Percentiles rank a stretch among this genome's conserved stretches.
These are phyloP conservation scores for Chaetomium sp. DNA, from an alignment of 2,329 filamentous ascomycete genomes.

Conservation along the genomic window DNA sequence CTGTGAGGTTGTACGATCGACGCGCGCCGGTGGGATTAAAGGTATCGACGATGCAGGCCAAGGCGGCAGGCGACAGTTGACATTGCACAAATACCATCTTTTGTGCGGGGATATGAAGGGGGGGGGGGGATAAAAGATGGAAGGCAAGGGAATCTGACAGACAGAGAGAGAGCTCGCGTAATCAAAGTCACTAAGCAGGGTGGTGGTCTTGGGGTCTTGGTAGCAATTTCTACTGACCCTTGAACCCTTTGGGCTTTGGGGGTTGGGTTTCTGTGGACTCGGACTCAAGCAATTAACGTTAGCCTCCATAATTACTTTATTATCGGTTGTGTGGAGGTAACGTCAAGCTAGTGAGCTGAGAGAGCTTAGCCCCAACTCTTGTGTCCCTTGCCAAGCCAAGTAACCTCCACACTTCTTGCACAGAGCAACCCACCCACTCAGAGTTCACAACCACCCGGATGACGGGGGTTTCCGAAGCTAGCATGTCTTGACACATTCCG, in stretches of 20 bases:
- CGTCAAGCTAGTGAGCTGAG: neutral
- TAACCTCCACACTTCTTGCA: neutral
- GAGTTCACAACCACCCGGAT: neutral
- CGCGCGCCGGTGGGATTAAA: slow-evolving; percentile 8
- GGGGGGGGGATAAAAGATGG: neutral
- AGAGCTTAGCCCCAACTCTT: neutral
- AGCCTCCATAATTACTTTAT: slow-evolving; percentile 1
- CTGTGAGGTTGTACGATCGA: slow-evolving; percentile 2
- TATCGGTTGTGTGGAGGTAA: slow-evolving; percentile 3
- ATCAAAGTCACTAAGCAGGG: neutral
- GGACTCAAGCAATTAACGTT: slow-evolving; percentile 1
- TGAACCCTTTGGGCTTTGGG: neutral
- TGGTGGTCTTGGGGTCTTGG: neutral
- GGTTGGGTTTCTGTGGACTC: neutral
- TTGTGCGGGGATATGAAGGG: slow-evolving; percentile 4
- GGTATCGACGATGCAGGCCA: slow-evolving; percentile 27
- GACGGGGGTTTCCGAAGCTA: neutral
- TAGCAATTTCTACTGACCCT: neutral
- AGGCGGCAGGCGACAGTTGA: slow-evolving; percentile 24
- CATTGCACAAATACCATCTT: slow-evolving; percentile 13
- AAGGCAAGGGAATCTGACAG: neutral
- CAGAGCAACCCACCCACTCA: neutral
- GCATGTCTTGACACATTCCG: neutral
- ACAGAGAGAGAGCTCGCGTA: neutral
- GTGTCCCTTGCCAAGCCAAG: slow-evolving; percentile 13